Evolutionary conservation across 1,284 basidiomycete genomes (phyloP).

Genomic region (Salmacisia buchloeana): DNA sequence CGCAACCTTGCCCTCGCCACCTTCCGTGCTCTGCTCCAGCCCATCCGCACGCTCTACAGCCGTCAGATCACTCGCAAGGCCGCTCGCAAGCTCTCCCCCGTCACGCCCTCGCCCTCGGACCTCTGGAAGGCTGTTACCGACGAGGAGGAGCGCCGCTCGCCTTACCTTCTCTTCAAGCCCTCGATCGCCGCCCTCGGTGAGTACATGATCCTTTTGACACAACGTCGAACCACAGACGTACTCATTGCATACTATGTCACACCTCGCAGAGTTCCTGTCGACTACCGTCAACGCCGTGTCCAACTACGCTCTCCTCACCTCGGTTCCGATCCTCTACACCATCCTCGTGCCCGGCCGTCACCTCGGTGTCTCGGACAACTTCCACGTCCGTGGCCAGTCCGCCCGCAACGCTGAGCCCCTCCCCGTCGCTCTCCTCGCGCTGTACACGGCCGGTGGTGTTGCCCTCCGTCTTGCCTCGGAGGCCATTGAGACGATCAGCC

Average conservation of each 20-base stretch:
- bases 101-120: neutral
- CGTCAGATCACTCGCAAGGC: conserved; percentile 8
- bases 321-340: conserved; percentile 6
- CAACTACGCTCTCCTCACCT: conserved; percentile 7
- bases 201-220: neutral
- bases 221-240: neutral
- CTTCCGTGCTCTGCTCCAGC: conserved; percentile 6
- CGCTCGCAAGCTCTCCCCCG: conserved; percentile 4
- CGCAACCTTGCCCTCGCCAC: conserved; percentile 8
- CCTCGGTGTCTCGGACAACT: conserved; percentile 5
- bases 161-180: conserved; percentile 8
- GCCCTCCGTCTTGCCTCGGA: conserved; percentile 3
- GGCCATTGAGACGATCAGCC: conserved; percentile 7
- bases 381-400: conserved; percentile 8
- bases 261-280: neutral
- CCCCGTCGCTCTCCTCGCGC: conserved; percentile 6
- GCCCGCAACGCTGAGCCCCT: conserved; percentile 8
- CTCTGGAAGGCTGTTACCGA: conserved; percentile 6
- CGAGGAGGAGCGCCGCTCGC: conserved; percentile 7
- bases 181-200: neutral
- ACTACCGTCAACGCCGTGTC: conserved; percentile 4
- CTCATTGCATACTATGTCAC: neutral
- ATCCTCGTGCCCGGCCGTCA: conserved; percentile 4
- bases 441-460: conserved; percentile 7
- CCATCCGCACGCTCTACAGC: conserved; percentile 6